Evolutionary conservation across 129 eudicot genomes (phyloP).

Genomic region (Ambrosia artemisiifolia): DNA sequence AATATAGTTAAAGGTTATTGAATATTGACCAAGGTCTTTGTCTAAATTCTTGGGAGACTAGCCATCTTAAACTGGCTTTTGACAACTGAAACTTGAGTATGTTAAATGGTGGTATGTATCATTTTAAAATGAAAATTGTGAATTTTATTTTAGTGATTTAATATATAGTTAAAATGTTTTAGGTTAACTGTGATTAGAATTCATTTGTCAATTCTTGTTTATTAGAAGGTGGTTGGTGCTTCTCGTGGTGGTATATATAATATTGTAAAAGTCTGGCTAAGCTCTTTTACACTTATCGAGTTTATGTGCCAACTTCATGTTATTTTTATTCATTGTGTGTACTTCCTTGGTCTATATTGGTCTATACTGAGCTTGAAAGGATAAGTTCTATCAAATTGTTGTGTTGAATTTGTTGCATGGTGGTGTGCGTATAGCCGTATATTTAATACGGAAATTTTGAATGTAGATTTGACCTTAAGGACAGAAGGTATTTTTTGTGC

Average conservation of each 20-base stretch:
- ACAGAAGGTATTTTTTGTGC: too few relatives aligned
- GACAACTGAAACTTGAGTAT: background rate
- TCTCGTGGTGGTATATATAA: background rate
- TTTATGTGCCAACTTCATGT: background rate
- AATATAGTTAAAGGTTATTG: too few relatives aligned
- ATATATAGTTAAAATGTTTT: background rate
- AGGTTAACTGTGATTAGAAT: background rate
- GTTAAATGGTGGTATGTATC: conserved; percentile 1
- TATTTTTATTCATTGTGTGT: background rate
- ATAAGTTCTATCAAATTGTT: background rate
- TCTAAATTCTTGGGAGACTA: too few relatives aligned
- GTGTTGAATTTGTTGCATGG: too few relatives aligned
- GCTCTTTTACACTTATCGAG: background rate
- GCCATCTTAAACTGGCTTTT: too few relatives aligned
- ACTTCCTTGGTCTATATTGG: background rate
- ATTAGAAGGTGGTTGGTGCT: background rate
- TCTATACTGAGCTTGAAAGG: background rate
- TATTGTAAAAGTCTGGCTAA: background rate
- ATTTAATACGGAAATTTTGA: too few relatives aligned
- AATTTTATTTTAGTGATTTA: background rate
- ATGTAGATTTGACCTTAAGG: too few relatives aligned
- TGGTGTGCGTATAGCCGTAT: too few relatives aligned
- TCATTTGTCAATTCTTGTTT: background rate
- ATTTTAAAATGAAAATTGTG: background rate
- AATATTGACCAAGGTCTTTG: too few relatives aligned